Base-by-base conservation (phyloP, 306 rosid species). In the Gastrolobium bilobum region DNA sequence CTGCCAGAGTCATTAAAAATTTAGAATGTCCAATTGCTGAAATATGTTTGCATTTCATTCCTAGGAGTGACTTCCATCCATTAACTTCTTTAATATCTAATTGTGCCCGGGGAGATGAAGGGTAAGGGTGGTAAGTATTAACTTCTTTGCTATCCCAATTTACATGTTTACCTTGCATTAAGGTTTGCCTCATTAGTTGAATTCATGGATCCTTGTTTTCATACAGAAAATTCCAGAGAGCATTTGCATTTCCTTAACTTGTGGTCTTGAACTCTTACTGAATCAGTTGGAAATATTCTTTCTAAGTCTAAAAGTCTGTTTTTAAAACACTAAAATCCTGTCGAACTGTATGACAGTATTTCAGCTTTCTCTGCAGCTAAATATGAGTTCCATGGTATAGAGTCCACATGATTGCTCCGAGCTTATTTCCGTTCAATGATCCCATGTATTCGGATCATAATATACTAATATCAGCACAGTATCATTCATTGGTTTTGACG, bases 1-100 rank as follows among this genome's bases (percentile, higher is more conserved):
- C 76, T 68, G 52, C 76, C n/a, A 42, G 76, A 67, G 44, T 56
- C 50, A 77, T 44, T 20, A 40, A 13, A 62, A 29, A 38, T 52
- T 54, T 72, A 39, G 7, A 4, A 43, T 42, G 48, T 75, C 71
- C 47, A 11, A 6, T 35, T 62, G 47, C 40, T 47, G 39, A 39
- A 76, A 4, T 39, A 52, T 52, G 34, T 71, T 71, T 26, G 30
- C 34, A 73, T 73, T 73, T 30, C n/a, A 58, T 58, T 58, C 6
- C 10, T 51, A 51, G 48, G 35, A 52, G 34, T 64, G 51, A 40
- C 35, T 15, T 64, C n/a, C 7, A 2, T 14, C 1, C 34, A 10
- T 4, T 47, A 67, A 10, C 39, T 31, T 47, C 30, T 6, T 48
- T 68, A 43, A 31, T 44, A 5, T 46, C 42, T 13, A 48, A 68